Evolutionary conservation across 148 eudicot genomes (phyloP), one percentile per base, ranked within the genome.

Genomic region (Chenopodium album): DNA sequence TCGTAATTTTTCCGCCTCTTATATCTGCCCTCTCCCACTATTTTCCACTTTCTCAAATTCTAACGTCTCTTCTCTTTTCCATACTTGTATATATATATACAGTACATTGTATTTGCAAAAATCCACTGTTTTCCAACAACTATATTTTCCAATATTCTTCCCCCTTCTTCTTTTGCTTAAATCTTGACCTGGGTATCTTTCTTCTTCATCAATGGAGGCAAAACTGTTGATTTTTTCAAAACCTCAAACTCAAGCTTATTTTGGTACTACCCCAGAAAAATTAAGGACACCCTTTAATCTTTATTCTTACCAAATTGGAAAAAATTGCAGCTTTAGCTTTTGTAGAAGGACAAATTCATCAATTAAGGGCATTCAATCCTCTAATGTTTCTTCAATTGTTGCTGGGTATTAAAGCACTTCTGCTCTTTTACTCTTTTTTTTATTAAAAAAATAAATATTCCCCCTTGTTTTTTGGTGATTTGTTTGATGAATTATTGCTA

Each of bases 321-420:
- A 71, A 34, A 54, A 26, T 68, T 79, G 82, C 76, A 63, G 46
- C 76, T 75, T 85, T 56, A 71, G 81, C 2, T 71, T 77, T 17
- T 54, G 19, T 77, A 68, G 37, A 64, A 68, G 37, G 64, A 66
- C 79, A 22, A 78, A 76, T 19, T 72, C 67, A 4, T 64, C 83
- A 19, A 82, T 82, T 3, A 69, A 80, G 82, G 81, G 81, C 34
- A n/a, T 81, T 62, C 85, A 37, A 31, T 76, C 87, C 20, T 72
- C 86, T 84, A 89, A 77, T 14, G 84, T 85, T 78, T 83, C 86
- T 74, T 83, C 89, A 62, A 62, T 48, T 73, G 78, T 82, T 64
- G 13, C 79, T 86, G 86, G 87, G 89, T 89, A 87, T 16, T 14
- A 32, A 31, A 26, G 17, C 26, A 69, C 12, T 50, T 37, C 28